These are phyloP conservation scores for Adansonia grandidieri DNA, from an alignment of 441 rosid species.

Conservation along the genomic window DNA sequence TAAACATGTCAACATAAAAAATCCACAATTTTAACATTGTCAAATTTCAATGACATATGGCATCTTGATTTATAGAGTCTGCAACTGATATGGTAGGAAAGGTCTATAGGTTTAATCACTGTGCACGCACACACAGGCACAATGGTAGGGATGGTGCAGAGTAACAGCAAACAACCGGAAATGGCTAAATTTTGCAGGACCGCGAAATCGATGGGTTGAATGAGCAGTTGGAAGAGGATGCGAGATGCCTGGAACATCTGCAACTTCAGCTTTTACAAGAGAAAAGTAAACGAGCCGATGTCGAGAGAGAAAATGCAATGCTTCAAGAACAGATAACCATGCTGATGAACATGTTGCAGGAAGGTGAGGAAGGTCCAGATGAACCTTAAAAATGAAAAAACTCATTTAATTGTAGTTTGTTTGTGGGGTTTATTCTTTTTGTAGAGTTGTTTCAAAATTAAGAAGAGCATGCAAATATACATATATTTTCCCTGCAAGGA, in stretches of 20 bases:
- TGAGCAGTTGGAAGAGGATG: conserved; percentile 93
- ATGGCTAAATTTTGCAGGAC: conserved; percentile 54
- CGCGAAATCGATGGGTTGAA: conserved; percentile 85
- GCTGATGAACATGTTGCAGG: conserved; percentile 85
- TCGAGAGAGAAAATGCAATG: conserved; percentile 81
- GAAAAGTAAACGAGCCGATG: conserved; percentile 72
- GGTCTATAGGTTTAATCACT: background rate
- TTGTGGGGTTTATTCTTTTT: conserved; percentile 41
- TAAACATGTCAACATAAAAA: background rate
- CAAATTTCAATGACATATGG: background rate
- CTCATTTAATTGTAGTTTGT: conserved; percentile 18
- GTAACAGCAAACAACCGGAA: background rate
- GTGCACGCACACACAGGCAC: background rate
- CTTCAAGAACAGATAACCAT: conserved; percentile 80
- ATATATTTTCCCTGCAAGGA: background rate
- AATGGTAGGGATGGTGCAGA: background rate
- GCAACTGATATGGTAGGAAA: background rate
- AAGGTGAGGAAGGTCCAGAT: conserved; percentile 55
- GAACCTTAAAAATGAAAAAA: conserved; percentile 42
- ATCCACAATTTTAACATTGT: background rate
- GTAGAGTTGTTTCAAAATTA: conserved; percentile 35
- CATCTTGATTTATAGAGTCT: background rate
- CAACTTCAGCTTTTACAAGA: conserved; percentile 86
- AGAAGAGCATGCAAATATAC: conserved; percentile 24
- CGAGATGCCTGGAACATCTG: conserved; percentile 77